Evolutionary conservation across 1,139 yeast genomes (phyloP).

Genomic region (Suhomyces guaymorum): DNA sequence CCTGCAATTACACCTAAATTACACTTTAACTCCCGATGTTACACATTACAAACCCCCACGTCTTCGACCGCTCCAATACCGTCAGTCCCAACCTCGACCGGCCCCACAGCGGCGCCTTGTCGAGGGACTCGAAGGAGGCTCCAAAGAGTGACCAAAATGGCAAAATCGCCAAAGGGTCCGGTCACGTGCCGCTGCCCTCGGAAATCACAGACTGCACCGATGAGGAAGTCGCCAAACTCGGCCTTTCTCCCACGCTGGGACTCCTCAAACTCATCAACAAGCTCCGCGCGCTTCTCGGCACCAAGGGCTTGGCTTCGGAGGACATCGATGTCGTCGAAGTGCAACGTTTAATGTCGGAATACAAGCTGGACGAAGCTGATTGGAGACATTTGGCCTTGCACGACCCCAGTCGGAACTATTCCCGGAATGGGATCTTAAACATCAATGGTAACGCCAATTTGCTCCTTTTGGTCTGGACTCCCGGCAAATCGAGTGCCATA

Average conservation of each 20-base stretch:
- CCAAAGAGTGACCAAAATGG: too few relatives aligned
- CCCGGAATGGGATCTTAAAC: slow-evolving; percentile 66
- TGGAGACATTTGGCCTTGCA: slow-evolving; percentile 63
- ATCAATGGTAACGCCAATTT: slow-evolving; percentile 70
- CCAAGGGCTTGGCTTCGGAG: slow-evolving; percentile 40
- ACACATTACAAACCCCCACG: slow-evolving; percentile 12
- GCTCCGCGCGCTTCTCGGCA: slow-evolving; percentile 35
- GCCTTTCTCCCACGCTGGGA: slow-evolving; percentile 22
- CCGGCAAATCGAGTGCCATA: slow-evolving; percentile 63
- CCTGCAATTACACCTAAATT: too few relatives aligned
- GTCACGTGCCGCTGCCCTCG: too few relatives aligned
- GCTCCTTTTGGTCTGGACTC: slow-evolving; percentile 70
- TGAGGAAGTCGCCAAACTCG: slow-evolving; percentile 13
- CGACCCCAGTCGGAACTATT: slow-evolving; percentile 52
- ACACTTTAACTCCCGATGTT: too few relatives aligned
- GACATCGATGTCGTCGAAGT: slow-evolving; percentile 59
- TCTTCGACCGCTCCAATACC: slow-evolving; percentile 6
- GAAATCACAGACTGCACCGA: too few relatives aligned
- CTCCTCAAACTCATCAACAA: slow-evolving; percentile 25
- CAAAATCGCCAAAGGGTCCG: not conserved
- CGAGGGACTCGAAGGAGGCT: too few relatives aligned
- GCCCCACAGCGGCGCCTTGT: slow-evolving; percentile 3
- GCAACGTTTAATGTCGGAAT: slow-evolving; percentile 48
- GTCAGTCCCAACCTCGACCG: slow-evolving; percentile 5
- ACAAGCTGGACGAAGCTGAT: slow-evolving; percentile 50